Conservation (phyloP, 352 stramenopile genomes). For the Aphanomyces astaci region DNA sequence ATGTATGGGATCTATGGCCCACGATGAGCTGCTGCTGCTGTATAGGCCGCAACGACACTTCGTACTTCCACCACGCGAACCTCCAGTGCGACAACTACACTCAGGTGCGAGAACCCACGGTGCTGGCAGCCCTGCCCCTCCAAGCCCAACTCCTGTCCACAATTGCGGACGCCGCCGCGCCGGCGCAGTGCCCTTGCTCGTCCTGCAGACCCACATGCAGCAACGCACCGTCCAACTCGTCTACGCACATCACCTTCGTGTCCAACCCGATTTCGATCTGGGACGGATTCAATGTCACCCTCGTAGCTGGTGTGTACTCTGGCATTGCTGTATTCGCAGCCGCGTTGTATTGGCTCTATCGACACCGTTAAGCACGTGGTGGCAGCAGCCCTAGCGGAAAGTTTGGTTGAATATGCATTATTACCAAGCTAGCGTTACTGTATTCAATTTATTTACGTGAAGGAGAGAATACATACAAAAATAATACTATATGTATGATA, state of each 20-base stretch:
- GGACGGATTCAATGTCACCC: slow-evolving; percentile 48
- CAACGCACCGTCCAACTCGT: slow-evolving; percentile 31
- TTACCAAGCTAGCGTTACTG: too few relatives aligned
- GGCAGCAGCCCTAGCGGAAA: too few relatives aligned
- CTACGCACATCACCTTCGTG: slow-evolving; percentile 39
- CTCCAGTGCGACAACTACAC: slow-evolving; percentile 77
- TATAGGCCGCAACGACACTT: slow-evolving; percentile 1
- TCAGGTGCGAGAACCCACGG: slow-evolving; percentile 29
- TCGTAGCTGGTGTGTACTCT: slow-evolving; percentile 56
- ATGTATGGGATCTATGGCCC: too few relatives aligned
- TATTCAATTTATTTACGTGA: too few relatives aligned
- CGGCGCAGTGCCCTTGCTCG: slow-evolving; percentile 71
- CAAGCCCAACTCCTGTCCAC: slow-evolving; percentile 62
- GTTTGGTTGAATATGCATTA: too few relatives aligned
- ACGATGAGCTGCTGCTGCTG: too few relatives aligned
- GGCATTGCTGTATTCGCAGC: slow-evolving; percentile 34
- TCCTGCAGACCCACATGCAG: slow-evolving; percentile 60
- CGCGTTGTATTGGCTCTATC: slow-evolving; percentile 31
- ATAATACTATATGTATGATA: too few relatives aligned
- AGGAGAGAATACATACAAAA: too few relatives aligned
- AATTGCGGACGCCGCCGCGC: slow-evolving; percentile 37
- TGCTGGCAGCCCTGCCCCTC: slow-evolving; percentile 37
- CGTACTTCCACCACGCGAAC: slow-evolving; percentile 34
- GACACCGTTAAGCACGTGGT: background rate
- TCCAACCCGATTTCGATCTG: slow-evolving; percentile 62